Base-by-base conservation (phyloP, 352 stramenopile species). In the Phytopythium boreale region DNA sequence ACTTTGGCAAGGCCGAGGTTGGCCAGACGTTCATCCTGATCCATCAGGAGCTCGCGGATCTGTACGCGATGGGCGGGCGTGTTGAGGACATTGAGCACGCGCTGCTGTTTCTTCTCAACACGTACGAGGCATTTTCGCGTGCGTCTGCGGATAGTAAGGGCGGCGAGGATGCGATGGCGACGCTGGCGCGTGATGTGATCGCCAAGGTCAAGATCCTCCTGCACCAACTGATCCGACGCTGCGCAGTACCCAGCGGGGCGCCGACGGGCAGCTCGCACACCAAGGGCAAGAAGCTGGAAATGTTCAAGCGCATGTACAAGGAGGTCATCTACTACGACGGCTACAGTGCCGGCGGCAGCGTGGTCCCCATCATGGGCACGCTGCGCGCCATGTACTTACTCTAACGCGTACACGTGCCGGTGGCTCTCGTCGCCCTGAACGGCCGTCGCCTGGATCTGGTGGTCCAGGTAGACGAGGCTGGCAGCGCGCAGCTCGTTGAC, bases 301-400 rank as follows among this genome's bases (percentile, higher is more conserved):
- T 83, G 61, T 95, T 90, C 67, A 95, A 95, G 74, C 71, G 75
- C 31, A 93, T 95, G 87, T 95, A 95, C 77, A 90, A 90, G 50
- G 81, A 92, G 59, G 77, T 89, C 41, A 89, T 95, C 52, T 92
- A 92, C 66, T 89, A 83, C 36, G 78, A 85, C 56, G 76, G 71
- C 37, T 71, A 71, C 52, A 79, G 73, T 24, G 67, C 70, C 20
- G 60, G 52, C 2, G 39, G 67, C n/a, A 80, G 69, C 43, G 76
- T 89, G 41, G 69, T 79, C 12, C 67, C 73, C 0, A 80, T 89
- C 34, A 57, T 93, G 26, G 75, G 67, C 3, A 90, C 72, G 1
- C 61, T 93, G 17, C 79, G 83, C 6, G 67, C 68, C 9, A 87
- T 89, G 65, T 90, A 92, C 44, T 61, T 64, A 77, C 60, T 88